phyloP scores from a whole-genome alignment of 78 protist species.

The Capsaspora owczarzaki region DNA sequence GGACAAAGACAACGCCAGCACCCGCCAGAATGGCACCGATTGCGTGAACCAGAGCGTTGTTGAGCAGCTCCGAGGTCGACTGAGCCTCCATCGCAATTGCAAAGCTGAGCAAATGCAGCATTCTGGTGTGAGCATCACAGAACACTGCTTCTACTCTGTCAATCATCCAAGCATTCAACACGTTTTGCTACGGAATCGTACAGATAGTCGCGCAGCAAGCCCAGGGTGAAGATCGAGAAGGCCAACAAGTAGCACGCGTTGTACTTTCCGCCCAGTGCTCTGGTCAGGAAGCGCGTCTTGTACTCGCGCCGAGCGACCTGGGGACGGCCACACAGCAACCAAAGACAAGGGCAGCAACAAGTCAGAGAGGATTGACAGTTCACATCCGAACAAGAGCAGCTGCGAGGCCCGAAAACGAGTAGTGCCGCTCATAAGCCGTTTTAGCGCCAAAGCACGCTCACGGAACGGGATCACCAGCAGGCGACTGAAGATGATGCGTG shows the following conservation, averaged over 20 bases:
- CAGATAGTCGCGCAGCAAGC: slow-evolving; percentile 37
- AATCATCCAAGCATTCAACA: background rate
- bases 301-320: slow-evolving; percentile 45
- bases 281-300: slow-evolving; percentile 29
- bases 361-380: background rate
- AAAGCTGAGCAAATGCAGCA: slow-evolving; percentile 19
- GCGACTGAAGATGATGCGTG: background rate
- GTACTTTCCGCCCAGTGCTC: slow-evolving; percentile 27
- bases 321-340: no score
- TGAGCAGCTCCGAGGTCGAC: slow-evolving; percentile 12
- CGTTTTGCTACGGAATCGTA: background rate
- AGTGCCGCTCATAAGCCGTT: no score
- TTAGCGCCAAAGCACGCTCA: no score
- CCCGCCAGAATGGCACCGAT: slow-evolving; percentile 9
- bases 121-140: background rate
- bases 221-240: slow-evolving; percentile 28
- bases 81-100: slow-evolving; percentile 29
- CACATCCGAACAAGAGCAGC: background rate
- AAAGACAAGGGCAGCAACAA: no score
- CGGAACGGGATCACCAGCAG: no score
- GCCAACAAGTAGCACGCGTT: slow-evolving; percentile 52
- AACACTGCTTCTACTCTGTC: background rate
- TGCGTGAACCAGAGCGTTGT: background rate
- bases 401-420: background rate
- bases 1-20: slow-evolving; percentile 49